Conservation (phyloP, 495 filamentous ascomycete genomes). For the Evernia prunastri region DNA sequence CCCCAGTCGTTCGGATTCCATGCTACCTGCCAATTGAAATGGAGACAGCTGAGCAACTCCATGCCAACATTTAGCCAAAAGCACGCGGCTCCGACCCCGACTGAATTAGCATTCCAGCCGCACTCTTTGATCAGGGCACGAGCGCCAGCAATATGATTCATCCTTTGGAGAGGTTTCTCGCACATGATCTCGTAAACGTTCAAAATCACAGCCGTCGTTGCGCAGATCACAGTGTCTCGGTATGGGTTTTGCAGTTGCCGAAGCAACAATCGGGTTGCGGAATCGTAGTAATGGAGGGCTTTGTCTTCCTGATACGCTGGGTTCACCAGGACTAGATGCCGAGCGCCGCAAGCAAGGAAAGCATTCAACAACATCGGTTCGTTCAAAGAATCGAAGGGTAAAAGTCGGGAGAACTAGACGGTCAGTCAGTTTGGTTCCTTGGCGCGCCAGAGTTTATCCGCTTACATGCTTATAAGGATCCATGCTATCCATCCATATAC, state of each 20-base stretch:
- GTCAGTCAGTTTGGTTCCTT: conserved; percentile 27
- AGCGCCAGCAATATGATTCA: conserved; percentile 83
- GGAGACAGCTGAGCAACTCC: conserved; percentile 81
- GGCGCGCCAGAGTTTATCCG: conserved; percentile 8
- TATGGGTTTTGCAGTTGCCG: conserved; percentile 70
- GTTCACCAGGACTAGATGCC: conserved; percentile 68
- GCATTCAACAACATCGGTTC: conserved; percentile 92
- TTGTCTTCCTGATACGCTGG: conserved; percentile 67
- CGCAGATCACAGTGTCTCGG: conserved; percentile 77
- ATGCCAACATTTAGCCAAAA: conserved; percentile 93
- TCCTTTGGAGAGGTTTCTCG: conserved; percentile 62
- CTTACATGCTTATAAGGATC: conserved; percentile 76
- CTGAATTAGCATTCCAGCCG: conserved; percentile 74
- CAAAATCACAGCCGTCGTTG: conserved; percentile 80
- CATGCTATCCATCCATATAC: conserved; percentile 90
- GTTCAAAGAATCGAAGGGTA: conserved; percentile 73
- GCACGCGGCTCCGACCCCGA: conserved; percentile 77
- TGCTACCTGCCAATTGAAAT: conserved; percentile 79
- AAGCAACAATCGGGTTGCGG: conserved; percentile 67
- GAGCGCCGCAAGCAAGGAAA: conserved; percentile 81
- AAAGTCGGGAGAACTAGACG: conserved; percentile 62
- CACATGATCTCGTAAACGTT: conserved; percentile 93
- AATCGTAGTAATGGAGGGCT: conserved; percentile 74
- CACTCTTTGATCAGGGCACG: conserved; percentile 87
- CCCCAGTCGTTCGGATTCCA: conserved; percentile 95